These are phyloP conservation scores for Pythium monospermum DNA, from an alignment of 352 stramenopile species.

Conservation along the genomic window DNA sequence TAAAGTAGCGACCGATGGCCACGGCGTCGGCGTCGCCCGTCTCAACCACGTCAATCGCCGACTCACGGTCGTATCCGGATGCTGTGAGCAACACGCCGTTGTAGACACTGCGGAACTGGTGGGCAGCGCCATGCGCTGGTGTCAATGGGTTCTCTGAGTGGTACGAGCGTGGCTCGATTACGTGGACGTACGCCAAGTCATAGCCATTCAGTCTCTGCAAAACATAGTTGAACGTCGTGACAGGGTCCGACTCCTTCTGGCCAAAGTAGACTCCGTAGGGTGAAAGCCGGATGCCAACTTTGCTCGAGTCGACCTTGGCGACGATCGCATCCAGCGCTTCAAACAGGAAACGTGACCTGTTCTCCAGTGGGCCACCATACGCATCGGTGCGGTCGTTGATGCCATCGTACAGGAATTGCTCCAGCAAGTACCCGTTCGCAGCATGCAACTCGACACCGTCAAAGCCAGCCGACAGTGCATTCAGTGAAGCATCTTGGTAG, in stretches of 20 bases:
- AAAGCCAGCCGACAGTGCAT: constrained; percentile 28
- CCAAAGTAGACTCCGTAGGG: constrained; percentile 15
- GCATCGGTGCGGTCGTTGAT: constrained; percentile 61
- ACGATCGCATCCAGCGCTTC: constrained; percentile 41
- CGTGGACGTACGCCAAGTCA: too few relatives aligned
- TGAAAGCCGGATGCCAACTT: constrained; percentile 17
- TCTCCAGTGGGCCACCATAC: constrained; percentile 68
- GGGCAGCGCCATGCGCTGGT: too few relatives aligned
- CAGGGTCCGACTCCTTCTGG: constrained; percentile 10
- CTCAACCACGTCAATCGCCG: constrained; percentile 14
- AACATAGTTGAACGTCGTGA: too few relatives aligned
- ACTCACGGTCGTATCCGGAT: constrained; percentile 19
- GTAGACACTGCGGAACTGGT: constrained; percentile 19
- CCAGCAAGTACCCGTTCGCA: constrained; percentile 85
- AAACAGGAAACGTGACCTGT: constrained; percentile 45
- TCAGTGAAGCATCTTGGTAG: constrained; percentile 40
- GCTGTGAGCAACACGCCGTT: constrained; percentile 22
- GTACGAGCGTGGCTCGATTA: too few relatives aligned
- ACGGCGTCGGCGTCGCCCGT: constrained; percentile 24
- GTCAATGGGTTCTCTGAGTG: too few relatives aligned
- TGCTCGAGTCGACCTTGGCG: background rate
- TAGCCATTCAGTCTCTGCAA: too few relatives aligned
- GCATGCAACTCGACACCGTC: constrained; percentile 52
- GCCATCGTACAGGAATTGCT: constrained; percentile 64
- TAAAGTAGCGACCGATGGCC: constrained; percentile 32